Evolutionary conservation across 805 yeast genomes (phyloP), one percentile per base, ranked within the genome.

Genomic region (Pichia scutulata): DNA sequence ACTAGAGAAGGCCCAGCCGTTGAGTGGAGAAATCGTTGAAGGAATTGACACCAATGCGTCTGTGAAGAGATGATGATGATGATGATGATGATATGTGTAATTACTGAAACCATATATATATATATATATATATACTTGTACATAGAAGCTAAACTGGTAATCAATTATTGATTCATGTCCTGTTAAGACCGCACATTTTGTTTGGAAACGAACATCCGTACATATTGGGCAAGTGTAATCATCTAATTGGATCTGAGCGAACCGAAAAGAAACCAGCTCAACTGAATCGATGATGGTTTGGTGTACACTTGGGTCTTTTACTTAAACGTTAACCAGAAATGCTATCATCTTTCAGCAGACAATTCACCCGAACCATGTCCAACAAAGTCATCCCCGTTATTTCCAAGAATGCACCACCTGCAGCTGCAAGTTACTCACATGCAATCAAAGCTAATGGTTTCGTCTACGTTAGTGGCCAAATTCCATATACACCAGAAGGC

Each of bases 361-460:
- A 52, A 45, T 54, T 54, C 37, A 52, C 37, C 25, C 57, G 54
- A 50, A 53, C 52, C 60, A 66, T 67, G 70, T 60, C 68, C 41
- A 57, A 71, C 26, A 57, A 57, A 46, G 58, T 70, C 46, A 67
- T 70, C 41, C 70, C 75, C 50, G 70, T 88, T 52, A 74, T 77
- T 60, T 81, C 96, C 47, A 73, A 80, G 55, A 74, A 73, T 58
- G 96, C 98, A 37, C 98, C 99, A 58, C 89, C 95, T 52, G 96
- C 98, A 54, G 97, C 96, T 40, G 98, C 97, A 39, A 81, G 96
- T 14, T 92, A 92, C 70, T 88, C 96, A 26, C 99, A 93, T 70
- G 99, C 98, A 44, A 80, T 90, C 68, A 89, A 86, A 72, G 95
- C 82, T 60, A 88, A 87, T 68, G 89, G 96, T 54, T 81, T 89